phyloP scores from a whole-genome alignment of 768 basidiomycete genomes.

The Amanita subjunquillea region DNA sequence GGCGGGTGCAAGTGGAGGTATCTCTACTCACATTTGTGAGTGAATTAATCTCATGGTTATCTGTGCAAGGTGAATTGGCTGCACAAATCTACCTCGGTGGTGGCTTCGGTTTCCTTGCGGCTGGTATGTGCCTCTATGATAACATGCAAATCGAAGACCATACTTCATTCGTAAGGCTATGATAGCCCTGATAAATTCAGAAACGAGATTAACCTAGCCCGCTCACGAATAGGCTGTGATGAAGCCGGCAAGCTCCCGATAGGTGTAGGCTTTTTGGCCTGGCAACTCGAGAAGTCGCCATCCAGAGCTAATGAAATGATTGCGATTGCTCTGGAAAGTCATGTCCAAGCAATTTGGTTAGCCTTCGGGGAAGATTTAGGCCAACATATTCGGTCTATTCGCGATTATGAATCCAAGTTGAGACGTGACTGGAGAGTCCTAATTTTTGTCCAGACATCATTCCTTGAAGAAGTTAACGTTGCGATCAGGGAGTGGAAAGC shows the following conservation, averaged over 20 bases:
- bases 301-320: conserved; percentile 32
- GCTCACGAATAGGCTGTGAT: conserved; percentile 25
- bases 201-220: conserved; percentile 45
- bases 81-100: conserved; percentile 57
- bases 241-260: conserved; percentile 35
- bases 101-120: conserved; percentile 68
- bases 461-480: conserved; percentile 44
- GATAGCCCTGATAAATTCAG: conserved; percentile 31
- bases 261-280: conserved; percentile 69
- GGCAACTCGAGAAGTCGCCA: conserved; percentile 50
- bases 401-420: conserved; percentile 36
- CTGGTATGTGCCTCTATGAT: conserved; percentile 26
- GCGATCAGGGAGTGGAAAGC: conserved; percentile 61
- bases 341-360: conserved; percentile 64
- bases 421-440: conserved; percentile 32
- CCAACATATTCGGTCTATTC: conserved; percentile 53
- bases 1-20: conserved; percentile 60
- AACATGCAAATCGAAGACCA: background rate
- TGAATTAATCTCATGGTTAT: background rate
- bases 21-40: conserved; percentile 7
- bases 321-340: conserved; percentile 37
- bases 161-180: conserved; percentile 28
- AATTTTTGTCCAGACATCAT: conserved; percentile 58
- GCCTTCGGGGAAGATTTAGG: conserved; percentile 52
- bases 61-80: conserved; percentile 32